These are phyloP conservation scores for Alternaria solani DNA, from an alignment of 2,329 filamentous ascomycete genomes.

Conservation along the genomic window DNA sequence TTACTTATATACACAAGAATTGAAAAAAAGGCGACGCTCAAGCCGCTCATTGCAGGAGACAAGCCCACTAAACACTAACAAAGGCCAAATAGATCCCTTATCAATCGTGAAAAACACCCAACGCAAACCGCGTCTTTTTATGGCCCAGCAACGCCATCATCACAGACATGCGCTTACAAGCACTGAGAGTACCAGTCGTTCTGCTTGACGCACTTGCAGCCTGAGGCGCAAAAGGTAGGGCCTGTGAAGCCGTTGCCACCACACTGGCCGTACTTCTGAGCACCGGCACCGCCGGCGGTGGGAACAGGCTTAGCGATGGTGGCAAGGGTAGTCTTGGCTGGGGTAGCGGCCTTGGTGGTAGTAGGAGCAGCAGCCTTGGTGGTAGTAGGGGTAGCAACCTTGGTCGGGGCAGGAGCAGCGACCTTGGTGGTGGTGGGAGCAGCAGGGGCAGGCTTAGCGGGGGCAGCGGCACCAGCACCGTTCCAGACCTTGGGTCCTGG, in stretches of 20 bases:
- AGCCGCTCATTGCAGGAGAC: constrained; percentile 11
- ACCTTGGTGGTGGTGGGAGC: constrained; percentile 9
- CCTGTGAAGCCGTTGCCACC: constrained; percentile 56
- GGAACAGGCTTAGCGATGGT: constrained; percentile 30
- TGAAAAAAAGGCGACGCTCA: constrained; percentile 15
- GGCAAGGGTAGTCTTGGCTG: constrained; percentile 31
- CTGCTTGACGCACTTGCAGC: constrained; percentile 49
- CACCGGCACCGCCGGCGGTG: constrained; percentile 29
- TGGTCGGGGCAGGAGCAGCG: constrained; percentile 20
- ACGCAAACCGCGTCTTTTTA: not conserved
- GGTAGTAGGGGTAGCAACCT: constrained; percentile 9
- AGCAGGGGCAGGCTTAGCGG: constrained; percentile 22
- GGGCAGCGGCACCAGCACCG: constrained; percentile 28
- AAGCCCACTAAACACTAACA: constrained; percentile 20
- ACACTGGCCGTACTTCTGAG: constrained; percentile 54
- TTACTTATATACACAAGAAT: constrained; percentile 31
- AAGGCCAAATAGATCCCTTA: not conserved
- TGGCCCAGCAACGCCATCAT: not conserved
- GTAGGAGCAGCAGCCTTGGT: constrained; percentile 13
- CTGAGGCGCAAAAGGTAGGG: constrained; percentile 51
- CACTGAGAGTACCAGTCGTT: constrained; percentile 61
- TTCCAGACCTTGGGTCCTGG: constrained; percentile 49
- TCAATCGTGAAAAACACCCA: constrained; percentile 2
- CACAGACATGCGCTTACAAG: constrained; percentile 25
- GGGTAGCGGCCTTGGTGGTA: constrained; percentile 10